A percentile compares a stretch with the other conserved stretches of the same genome.
Conservation (phyloP, 2,329 filamentous ascomycete species). For the Gaeumannomyces tritici region DNA sequence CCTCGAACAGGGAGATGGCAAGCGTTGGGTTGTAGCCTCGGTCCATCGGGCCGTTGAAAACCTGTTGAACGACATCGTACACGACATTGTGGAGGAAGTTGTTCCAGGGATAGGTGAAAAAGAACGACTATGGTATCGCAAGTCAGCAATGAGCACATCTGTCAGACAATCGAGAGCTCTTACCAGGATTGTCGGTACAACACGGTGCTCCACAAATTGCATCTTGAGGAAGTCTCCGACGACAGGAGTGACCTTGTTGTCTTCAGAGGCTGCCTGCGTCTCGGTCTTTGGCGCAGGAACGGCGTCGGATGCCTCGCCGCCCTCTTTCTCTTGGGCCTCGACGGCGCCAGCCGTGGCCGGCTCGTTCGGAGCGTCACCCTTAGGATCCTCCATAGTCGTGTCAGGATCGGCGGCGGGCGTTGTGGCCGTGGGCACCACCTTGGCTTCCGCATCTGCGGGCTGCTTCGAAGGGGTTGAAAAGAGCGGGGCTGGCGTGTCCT, state of each 20-base stretch:
- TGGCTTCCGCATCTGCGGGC: background rate
- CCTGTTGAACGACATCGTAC: conserved; percentile 97
- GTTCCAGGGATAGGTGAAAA: conserved; percentile 98
- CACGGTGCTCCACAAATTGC: conserved; percentile 88
- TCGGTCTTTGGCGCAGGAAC: conserved; percentile 15
- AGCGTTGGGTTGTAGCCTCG: conserved; percentile 84
- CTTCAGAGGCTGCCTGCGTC: conserved; percentile 10
- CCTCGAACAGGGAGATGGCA: conserved; percentile 87
- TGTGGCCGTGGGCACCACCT: background rate
- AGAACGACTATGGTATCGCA: conserved; percentile 62
- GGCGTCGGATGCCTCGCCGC: conserved; percentile 17
- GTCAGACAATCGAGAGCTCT: conserved; percentile 20
- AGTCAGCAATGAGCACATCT: conserved; percentile 6
- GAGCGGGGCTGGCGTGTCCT: conserved; percentile 56
- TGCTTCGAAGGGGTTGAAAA: conserved; percentile 24
- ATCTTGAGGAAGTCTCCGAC: conserved; percentile 94
- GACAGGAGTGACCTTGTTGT: conserved; percentile 47
- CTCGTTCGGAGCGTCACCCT: conserved; percentile 2
- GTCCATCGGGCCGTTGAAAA: conserved; percentile 98
- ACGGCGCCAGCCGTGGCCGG: background rate
- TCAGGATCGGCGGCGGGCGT: background rate
- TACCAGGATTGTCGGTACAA: conserved; percentile 92
- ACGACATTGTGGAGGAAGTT: conserved; percentile 99
- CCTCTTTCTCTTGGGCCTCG: conserved; percentile 6
- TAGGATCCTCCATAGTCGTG: conserved; percentile 3